Conservation (phyloP, 306 rosid genomes). For the Dryas alaskensis region DNA sequence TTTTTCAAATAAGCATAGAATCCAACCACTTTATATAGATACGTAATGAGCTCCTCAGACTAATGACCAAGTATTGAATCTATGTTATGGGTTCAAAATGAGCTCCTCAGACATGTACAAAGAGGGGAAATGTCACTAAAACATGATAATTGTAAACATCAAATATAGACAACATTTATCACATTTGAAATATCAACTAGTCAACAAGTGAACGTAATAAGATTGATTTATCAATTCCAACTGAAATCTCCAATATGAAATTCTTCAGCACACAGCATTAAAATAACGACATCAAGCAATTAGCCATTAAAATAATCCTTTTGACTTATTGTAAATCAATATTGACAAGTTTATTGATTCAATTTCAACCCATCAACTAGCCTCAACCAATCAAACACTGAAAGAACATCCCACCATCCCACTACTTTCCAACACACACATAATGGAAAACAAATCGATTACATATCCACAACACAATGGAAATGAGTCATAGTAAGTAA, state of each 20-base stretch:
- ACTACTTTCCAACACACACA: no score
- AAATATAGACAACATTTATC: not conserved
- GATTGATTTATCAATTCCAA: not conserved
- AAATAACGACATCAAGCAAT: not conserved
- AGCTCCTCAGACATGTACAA: not conserved
- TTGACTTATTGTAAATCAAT: constrained; percentile 14
- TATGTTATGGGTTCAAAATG: not conserved
- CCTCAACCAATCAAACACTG: not conserved
- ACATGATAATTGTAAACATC: not conserved
- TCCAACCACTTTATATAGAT: not conserved
- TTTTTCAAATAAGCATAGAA: not conserved
- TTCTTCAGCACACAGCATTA: not conserved
- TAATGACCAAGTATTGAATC: not conserved
- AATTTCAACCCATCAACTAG: not conserved
- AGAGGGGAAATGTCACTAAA: not conserved
- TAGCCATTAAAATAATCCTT: constrained; percentile 15
- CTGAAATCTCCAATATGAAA: not conserved
- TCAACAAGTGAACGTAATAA: not conserved
- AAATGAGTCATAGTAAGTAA: not conserved
- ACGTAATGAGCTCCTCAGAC: not conserved
- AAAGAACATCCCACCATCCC: not conserved
- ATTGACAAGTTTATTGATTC: not conserved
- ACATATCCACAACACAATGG: not conserved
- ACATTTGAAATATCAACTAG: not conserved
- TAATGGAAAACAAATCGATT: not conserved